Conservation (phyloP, 768 basidiomycete species). For the Trametes cubensis region DNA sequence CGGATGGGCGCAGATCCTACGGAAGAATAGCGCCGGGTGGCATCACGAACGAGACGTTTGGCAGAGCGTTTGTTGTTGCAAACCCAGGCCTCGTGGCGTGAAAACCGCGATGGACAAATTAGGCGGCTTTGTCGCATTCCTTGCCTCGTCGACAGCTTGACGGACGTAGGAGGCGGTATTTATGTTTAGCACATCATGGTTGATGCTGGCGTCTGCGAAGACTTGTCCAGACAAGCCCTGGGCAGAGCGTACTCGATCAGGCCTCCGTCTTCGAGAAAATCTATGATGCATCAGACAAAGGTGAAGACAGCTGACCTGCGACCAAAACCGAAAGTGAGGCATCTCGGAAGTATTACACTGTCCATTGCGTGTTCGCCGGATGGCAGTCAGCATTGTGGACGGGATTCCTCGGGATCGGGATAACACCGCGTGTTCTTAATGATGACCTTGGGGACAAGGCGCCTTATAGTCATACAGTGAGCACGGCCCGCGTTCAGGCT, state of each 20-base stretch:
- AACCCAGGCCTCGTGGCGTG: slow-evolving; percentile 25
- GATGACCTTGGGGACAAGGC: slow-evolving; percentile 25
- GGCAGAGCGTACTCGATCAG: too few relatives aligned
- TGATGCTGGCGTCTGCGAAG: slow-evolving; percentile 50
- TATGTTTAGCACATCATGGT: slow-evolving; percentile 47
- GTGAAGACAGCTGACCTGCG: slow-evolving; percentile 13
- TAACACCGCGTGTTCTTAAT: slow-evolving; percentile 33
- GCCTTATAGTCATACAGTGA: background rate
- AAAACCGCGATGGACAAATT: slow-evolving; percentile 46
- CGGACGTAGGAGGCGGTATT: slow-evolving; percentile 49
- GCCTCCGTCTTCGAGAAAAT: background rate
- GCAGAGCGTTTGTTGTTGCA: background rate
- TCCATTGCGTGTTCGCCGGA: background rate
- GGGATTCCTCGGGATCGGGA: slow-evolving; percentile 47
- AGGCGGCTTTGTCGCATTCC: slow-evolving; percentile 40
- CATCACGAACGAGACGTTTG: background rate
- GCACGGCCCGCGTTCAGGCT: slow-evolving; percentile 14
- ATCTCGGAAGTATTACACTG: slow-evolving; percentile 6
- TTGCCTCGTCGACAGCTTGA: slow-evolving; percentile 44
- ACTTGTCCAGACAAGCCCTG: slow-evolving; percentile 56
- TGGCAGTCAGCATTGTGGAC: slow-evolving; percentile 44
- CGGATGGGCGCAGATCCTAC: slow-evolving; percentile 46
- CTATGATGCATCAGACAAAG: background rate
- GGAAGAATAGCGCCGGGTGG: slow-evolving; percentile 52
- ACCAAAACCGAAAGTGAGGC: slow-evolving; percentile 24